A percentile compares a stretch with the other conserved stretches of the same genome.
Conservation (phyloP, 441 rosid genomes). For the Codiaeum variegatum region DNA sequence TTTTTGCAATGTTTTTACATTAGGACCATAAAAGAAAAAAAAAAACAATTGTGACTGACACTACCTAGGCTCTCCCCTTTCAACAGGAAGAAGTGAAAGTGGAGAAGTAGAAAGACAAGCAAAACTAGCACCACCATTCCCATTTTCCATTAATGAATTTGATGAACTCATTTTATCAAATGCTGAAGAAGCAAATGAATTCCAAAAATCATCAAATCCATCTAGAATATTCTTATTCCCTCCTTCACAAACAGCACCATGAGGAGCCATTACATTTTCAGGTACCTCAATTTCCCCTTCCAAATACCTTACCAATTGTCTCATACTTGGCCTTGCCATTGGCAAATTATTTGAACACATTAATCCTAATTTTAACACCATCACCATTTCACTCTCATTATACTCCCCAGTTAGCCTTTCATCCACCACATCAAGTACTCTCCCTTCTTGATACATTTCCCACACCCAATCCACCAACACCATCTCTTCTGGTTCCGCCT, state of each 20-base stretch:
- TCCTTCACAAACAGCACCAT: background rate
- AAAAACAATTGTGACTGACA: background rate
- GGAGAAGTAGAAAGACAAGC: slow-evolving; percentile 18
- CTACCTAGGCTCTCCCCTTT: slow-evolving; percentile 11
- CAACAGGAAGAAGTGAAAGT: slow-evolving; percentile 4
- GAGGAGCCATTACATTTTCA: slow-evolving; percentile 14
- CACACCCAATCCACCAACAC: slow-evolving; percentile 75
- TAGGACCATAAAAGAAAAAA: background rate
- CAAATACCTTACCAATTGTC: slow-evolving; percentile 57
- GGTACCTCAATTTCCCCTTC: slow-evolving; percentile 58
- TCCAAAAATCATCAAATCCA: background rate
- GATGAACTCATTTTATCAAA: slow-evolving; percentile 18
- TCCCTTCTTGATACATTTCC: slow-evolving; percentile 40
- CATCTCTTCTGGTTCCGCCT: slow-evolving; percentile 47
- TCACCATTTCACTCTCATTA: slow-evolving; percentile 37
- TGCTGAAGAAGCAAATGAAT: slow-evolving; percentile 18
- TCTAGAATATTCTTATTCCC: background rate
- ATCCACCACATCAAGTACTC: slow-evolving; percentile 46
- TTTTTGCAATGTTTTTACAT: too few species aligned
- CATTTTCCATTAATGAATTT: slow-evolving; percentile 7
- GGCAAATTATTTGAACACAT: slow-evolving; percentile 56
- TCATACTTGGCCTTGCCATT: slow-evolving; percentile 58
- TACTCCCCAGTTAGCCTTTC: slow-evolving; percentile 38
- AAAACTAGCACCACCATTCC: background rate
- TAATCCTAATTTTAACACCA: slow-evolving; percentile 66